phyloP scores from a whole-genome alignment of 169 alveolate genomes.

The Plasmodium adleri region DNA sequence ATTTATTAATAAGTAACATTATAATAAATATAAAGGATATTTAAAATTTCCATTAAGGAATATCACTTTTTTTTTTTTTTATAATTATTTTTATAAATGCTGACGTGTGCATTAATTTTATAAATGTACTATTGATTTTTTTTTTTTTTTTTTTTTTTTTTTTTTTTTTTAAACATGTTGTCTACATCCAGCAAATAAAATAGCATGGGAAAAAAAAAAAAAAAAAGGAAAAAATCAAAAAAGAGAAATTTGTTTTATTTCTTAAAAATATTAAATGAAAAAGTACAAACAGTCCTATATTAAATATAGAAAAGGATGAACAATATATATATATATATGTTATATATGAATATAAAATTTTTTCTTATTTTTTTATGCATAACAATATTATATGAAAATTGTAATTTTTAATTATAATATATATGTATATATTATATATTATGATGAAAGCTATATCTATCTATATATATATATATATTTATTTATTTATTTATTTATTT shows the following conservation, averaged over 20 bases:
- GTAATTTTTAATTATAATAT: no score
- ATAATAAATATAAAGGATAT: slow-evolving; percentile 5
- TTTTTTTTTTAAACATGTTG: slow-evolving; percentile 6
- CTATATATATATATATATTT: no score
- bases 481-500: no score
- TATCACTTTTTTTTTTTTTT: slow-evolving; percentile 7
- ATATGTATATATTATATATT: no score
- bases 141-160: slow-evolving; percentile 5
- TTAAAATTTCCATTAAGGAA: slow-evolving; percentile 1
- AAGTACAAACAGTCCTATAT: no score
- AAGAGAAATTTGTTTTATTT: neutral
- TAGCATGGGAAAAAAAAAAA: neutral
- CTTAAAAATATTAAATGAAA: no score
- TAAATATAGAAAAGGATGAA: no score
- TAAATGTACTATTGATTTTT: slow-evolving; percentile 13
- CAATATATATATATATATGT: no score
- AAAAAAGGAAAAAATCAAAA: neutral
- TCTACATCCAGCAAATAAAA: slow-evolving; percentile 18
- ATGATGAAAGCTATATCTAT: no score
- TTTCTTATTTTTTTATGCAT: no score
- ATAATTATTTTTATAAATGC: slow-evolving; percentile 14
- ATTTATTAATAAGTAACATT: slow-evolving; percentile 3
- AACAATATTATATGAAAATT: no score
- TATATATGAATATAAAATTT: no score
- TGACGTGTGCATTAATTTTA: slow-evolving; percentile 55